These are phyloP conservation scores for Marasmius fiardii DNA, from an alignment of 1,284 basidiomycete genomes.

Conservation along the genomic window DNA sequence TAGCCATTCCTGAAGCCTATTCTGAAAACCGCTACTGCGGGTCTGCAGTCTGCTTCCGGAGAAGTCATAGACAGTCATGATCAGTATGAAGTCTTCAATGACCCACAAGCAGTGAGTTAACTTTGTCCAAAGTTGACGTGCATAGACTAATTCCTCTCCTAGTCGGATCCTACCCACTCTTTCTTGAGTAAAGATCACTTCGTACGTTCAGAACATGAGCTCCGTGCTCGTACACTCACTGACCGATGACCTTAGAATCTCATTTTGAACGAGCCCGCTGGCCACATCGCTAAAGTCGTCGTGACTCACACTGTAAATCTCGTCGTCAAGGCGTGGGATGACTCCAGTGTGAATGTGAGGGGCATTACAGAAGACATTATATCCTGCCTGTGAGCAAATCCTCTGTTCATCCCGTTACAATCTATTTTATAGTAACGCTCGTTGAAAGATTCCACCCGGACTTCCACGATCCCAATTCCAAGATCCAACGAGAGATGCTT, in stretches of 20 bases:
- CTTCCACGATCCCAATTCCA: constrained; percentile 67
- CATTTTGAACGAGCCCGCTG: constrained; percentile 79
- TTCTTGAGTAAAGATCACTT: constrained; percentile 82
- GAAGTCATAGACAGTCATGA: constrained; percentile 80
- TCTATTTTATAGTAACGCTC: constrained; percentile 1
- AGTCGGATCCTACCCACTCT: constrained; percentile 86
- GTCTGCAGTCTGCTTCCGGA: constrained; percentile 59
- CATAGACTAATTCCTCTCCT: constrained; percentile 6
- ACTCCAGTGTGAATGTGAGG: constrained; percentile 57
- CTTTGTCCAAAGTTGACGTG: background rate
- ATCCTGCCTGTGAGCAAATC: constrained; percentile 59
- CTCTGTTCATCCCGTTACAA: background rate
- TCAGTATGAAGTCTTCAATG: constrained; percentile 83
- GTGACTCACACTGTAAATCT: constrained; percentile 59
- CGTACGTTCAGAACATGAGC: constrained; percentile 37
- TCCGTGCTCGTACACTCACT: background rate
- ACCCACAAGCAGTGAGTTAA: constrained; percentile 62
- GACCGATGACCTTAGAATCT: constrained; percentile 44
- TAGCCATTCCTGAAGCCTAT: constrained; percentile 79
- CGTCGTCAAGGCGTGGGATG: constrained; percentile 85
- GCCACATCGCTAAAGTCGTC: constrained; percentile 68
- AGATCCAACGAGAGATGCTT: constrained; percentile 80
- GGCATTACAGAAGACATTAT: constrained; percentile 67
- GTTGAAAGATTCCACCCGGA: constrained; percentile 83
- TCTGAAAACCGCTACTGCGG: constrained; percentile 61